Evolutionary conservation across 1,284 basidiomycete species (phyloP).

Genomic region (Volvariella surrecta): DNA sequence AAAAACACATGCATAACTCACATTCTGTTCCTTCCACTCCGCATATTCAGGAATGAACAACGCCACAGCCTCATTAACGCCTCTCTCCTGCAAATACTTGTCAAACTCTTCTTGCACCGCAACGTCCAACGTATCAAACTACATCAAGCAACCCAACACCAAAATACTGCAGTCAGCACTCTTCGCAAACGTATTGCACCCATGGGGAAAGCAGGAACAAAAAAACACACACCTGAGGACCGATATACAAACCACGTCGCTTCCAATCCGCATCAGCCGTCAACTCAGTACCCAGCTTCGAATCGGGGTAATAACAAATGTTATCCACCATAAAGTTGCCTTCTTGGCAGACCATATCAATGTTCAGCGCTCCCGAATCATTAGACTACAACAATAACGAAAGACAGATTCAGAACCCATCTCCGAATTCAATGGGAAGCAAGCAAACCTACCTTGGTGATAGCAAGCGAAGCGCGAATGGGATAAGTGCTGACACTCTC

Average conservation of each 20-base stretch:
- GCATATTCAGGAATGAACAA: constrained; percentile 80
- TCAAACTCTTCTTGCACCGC: constrained; percentile 84
- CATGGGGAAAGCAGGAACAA: constrained; percentile 4
- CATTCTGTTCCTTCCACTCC: constrained; percentile 87
- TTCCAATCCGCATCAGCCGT: constrained; percentile 92
- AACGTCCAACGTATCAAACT: constrained; percentile 90
- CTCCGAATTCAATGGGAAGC: too few species aligned
- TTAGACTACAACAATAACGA: constrained; percentile 22
- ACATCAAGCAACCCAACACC: neutral
- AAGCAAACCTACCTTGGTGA: constrained; percentile 65
- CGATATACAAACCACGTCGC: constrained; percentile 86
- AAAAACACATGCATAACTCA: constrained; percentile 20
- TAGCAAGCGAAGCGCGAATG: constrained; percentile 70
- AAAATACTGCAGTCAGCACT: too few species aligned
- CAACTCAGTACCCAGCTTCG: constrained; percentile 66
- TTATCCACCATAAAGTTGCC: constrained; percentile 86
- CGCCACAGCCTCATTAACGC: constrained; percentile 76
- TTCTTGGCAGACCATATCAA: constrained; percentile 80
- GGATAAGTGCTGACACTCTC: constrained; percentile 45
- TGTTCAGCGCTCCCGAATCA: constrained; percentile 57
- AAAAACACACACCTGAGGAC: constrained; percentile 62
- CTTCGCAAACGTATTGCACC: too few species aligned
- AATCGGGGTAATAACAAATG: constrained; percentile 78
- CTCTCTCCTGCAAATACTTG: constrained; percentile 78
- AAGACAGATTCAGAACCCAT: constrained; percentile 7